phyloP scores from a whole-genome alignment of 805 yeast genomes.

The Candida palmyrensis region DNA sequence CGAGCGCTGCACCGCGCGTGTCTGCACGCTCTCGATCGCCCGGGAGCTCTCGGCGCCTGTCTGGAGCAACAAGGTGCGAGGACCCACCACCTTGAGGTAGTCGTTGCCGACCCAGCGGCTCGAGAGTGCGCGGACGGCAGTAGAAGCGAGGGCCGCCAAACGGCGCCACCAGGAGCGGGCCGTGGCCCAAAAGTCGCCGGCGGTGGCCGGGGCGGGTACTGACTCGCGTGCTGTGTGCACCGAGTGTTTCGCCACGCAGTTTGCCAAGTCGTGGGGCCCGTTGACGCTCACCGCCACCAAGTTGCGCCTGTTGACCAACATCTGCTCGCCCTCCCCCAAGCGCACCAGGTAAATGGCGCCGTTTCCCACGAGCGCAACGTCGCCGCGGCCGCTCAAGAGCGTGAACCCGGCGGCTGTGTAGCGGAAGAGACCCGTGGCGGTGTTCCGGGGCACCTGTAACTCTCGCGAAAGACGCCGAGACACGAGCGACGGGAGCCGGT shows the following conservation, averaged over 20 bases:
- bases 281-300: conserved; percentile 47
- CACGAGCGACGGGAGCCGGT: conserved; percentile 34
- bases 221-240: conserved; percentile 6
- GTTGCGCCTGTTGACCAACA: conserved; percentile 41
- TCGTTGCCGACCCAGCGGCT: conserved; percentile 25
- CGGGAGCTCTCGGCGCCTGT: conserved; percentile 28
- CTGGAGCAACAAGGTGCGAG: conserved; percentile 46
- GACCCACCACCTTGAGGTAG: conserved; percentile 51
- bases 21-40: neutral
- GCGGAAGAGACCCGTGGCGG: conserved; percentile 37
- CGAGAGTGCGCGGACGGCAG: conserved; percentile 3
- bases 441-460: conserved; percentile 14
- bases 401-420: conserved; percentile 39
- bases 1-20: neutral
- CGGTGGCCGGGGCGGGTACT: neutral
- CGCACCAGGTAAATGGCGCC: conserved; percentile 49
- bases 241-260: conserved; percentile 27
- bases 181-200: neutral
- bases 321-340: conserved; percentile 41
- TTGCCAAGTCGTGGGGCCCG: conserved; percentile 42
- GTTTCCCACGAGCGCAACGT: conserved; percentile 46
- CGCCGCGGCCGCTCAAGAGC: conserved; percentile 54
- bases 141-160: neutral
- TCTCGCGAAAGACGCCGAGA: conserved; percentile 26
- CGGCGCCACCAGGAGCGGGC: neutral